Conservation (phyloP, 2,329 filamentous ascomycete genomes). For the Monilinia laxa region DNA sequence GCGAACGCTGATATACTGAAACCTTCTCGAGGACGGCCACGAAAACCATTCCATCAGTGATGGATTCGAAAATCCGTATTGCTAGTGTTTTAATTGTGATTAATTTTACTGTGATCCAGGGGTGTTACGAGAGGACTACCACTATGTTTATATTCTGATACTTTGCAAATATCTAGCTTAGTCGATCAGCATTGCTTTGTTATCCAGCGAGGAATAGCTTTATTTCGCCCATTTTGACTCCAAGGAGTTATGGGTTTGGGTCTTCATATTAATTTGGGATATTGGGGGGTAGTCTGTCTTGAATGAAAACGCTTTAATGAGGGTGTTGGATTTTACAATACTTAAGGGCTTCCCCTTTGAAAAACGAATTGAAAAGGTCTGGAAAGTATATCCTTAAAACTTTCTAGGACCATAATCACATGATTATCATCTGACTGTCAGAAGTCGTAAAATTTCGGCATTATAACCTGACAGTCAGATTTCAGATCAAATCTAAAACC, state of each 20-base stretch:
- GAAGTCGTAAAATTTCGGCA: no score
- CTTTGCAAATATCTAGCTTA: neutral
- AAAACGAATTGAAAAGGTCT: neutral
- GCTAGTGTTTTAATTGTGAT: neutral
- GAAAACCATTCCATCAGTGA: neutral
- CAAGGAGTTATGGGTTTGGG: neutral
- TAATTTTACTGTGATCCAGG: neutral
- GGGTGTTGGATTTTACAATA: no score
- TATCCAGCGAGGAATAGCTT: neutral
- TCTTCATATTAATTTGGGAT: neutral
- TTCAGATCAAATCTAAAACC: no score
- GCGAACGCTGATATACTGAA: neutral
- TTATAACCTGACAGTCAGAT: no score
- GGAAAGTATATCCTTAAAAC: neutral
- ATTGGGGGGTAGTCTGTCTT: neutral
- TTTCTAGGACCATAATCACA: no score
- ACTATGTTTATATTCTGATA: slow-evolving; percentile 3
- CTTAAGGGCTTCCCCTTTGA: no score
- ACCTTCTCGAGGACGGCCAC: neutral
- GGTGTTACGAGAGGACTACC: neutral
- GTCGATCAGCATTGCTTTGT: neutral
- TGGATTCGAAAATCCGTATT: neutral
- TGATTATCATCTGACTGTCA: no score
- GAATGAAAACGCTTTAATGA: neutral
- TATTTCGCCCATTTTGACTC: neutral